A percentile compares a stretch with the other conserved stretches of the same genome.
phyloP scores from a whole-genome alignment of 805 yeast genomes.

The Saccharomycopsis fodiens region DNA sequence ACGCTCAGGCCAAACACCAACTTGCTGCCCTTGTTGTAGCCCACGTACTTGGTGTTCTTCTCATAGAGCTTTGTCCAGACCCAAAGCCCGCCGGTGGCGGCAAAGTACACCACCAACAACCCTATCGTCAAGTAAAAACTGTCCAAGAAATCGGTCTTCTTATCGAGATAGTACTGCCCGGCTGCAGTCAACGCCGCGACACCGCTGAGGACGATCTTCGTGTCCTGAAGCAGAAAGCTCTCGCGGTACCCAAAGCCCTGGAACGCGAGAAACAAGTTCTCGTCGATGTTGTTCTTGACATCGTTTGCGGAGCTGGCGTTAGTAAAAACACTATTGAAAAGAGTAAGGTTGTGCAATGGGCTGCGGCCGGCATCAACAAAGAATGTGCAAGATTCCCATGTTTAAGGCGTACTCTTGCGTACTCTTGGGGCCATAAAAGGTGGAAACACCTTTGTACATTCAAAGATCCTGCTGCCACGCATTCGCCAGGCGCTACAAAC shows the following conservation, averaged over 20 bases:
- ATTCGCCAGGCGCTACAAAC: too few relatives aligned
- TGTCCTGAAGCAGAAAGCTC: conserved; percentile 37
- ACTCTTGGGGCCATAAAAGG: too few relatives aligned
- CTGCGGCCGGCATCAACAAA: too few relatives aligned
- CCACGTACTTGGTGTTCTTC: conserved; percentile 42
- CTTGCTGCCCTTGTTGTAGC: conserved; percentile 26
- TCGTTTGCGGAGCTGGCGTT: conserved; percentile 36
- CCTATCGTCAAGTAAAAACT: conserved; percentile 29
- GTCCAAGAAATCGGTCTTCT: conserved; percentile 38
- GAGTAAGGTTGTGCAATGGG: too few relatives aligned
- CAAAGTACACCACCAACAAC: conserved; percentile 33
- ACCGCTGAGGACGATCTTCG: conserved; percentile 43
- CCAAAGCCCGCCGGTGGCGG: conserved; percentile 30
- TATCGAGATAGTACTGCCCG: conserved; percentile 39
- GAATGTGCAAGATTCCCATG: too few relatives aligned
- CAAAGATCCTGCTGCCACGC: too few relatives aligned
- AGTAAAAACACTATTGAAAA: too few relatives aligned
- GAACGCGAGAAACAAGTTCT: conserved; percentile 35
- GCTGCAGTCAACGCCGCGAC: conserved; percentile 40
- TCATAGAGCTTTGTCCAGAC: conserved; percentile 30
- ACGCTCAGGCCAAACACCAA: conserved; percentile 32
- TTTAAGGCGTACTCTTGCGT: too few relatives aligned
- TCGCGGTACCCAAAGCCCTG: conserved; percentile 40
- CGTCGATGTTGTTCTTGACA: conserved; percentile 43
- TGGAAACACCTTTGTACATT: too few relatives aligned